Evolutionary conservation across 2,329 filamentous ascomycete genomes (phyloP).

Genomic region (Aspergillus sp.): DNA sequence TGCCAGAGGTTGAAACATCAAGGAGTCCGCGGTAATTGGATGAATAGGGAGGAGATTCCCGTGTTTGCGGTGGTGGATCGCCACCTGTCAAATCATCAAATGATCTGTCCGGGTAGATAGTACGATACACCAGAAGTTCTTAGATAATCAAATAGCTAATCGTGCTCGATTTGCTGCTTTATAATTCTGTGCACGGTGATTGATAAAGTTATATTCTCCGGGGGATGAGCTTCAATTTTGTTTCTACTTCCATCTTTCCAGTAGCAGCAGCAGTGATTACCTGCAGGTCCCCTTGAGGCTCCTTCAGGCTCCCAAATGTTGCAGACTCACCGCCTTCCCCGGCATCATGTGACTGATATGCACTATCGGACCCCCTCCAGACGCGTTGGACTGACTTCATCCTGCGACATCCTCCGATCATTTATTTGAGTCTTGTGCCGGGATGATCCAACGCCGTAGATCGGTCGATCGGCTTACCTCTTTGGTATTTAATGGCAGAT

Average conservation of each 20-base stretch:
- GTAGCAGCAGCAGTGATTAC: too few species aligned
- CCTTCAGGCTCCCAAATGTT: background rate
- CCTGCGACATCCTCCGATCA: constrained; percentile 3
- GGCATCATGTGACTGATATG: constrained; percentile 10
- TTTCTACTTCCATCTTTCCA: too few species aligned
- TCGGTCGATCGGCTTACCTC: background rate
- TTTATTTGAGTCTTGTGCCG: background rate
- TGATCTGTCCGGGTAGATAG: background rate
- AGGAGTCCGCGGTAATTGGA: background rate
- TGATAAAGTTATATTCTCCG: too few species aligned
- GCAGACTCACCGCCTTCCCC: constrained; percentile 11
- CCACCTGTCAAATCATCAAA: background rate
- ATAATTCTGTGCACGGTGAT: too few species aligned
- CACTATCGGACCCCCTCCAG: background rate
- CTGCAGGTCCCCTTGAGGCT: too few species aligned
- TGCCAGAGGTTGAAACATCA: background rate
- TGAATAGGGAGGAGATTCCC: background rate
- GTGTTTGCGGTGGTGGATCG: background rate
- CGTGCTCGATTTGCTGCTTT: background rate
- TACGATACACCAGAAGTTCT: background rate
- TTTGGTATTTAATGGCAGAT: background rate
- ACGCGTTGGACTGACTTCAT: constrained; percentile 1
- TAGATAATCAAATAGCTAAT: background rate
- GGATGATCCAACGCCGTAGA: background rate
- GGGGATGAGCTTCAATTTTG: too few species aligned